phyloP scores from a whole-genome alignment of 2,329 filamentous ascomycete genomes.

The Trichoderma breve region DNA sequence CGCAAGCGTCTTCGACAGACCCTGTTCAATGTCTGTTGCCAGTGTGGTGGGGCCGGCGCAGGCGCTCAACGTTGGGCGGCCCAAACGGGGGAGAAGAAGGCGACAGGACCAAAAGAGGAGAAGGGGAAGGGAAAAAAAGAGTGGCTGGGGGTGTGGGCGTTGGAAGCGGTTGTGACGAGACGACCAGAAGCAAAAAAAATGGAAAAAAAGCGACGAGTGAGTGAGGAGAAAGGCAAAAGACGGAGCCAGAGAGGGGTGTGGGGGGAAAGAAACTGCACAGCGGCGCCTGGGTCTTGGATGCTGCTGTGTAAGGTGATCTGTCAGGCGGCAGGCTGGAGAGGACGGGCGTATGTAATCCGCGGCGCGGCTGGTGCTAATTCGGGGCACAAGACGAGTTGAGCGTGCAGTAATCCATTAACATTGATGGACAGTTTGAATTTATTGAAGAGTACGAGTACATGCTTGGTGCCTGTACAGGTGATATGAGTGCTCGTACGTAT shows the following conservation, averaged over 20 bases:
- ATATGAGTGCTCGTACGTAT: too few species aligned
- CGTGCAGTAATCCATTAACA: neutral
- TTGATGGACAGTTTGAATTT: too few species aligned
- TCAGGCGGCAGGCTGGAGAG: conserved; percentile 11
- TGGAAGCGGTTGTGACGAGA: conserved; percentile 2
- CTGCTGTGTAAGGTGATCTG: conserved; percentile 20
- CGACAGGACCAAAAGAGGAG: neutral
- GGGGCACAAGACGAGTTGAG: neutral
- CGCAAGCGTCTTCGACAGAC: conserved; percentile 18
- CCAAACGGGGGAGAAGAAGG: conserved; percentile 8
- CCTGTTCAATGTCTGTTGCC: neutral
- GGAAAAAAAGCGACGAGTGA: neutral
- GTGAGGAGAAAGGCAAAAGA: neutral
- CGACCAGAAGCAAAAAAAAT: neutral
- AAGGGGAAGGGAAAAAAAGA: conserved; percentile 9
- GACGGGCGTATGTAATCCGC: conserved; percentile 16
- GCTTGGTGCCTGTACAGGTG: neutral
- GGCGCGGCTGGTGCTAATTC: neutral
- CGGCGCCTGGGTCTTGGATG: neutral
- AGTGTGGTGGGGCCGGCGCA: conserved; percentile 19
- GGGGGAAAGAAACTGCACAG: conserved; percentile 7
- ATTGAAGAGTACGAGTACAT: too few species aligned
- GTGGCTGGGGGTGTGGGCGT: conserved; percentile 19
- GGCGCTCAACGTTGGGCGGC: conserved; percentile 17
- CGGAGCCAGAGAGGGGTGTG: conserved; percentile 14